Base-by-base conservation (phyloP, 768 basidiomycete genomes). In the Boletus sensibilis region DNA sequence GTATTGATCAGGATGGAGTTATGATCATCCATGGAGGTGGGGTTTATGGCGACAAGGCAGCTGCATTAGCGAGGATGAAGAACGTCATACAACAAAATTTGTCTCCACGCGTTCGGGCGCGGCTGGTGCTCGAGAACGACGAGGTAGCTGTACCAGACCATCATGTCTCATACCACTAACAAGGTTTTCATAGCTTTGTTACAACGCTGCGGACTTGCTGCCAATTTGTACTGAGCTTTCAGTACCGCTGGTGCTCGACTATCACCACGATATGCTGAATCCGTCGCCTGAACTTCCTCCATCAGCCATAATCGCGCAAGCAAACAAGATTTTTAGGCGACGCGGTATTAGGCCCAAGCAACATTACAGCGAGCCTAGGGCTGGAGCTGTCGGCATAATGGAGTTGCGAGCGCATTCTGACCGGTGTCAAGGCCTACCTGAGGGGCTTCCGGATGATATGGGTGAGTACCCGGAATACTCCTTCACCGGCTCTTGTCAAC, bases 81-180 rank as follows among this genome's bases (percentile, higher is more conserved):
- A 75, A 82, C 56, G 88, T 86, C 14, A 88, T 92, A 55, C 73
- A 68, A 46, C 76, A 79, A 11, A 64, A 71, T n/a, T 78, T 93
- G 38, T 77, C 85, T 9, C 73, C 80, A 21, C 80, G 82, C 23
- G 84, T 92, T 55, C 83, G 88, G 57, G 79, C 79, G 14, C 79
- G 95, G 43, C 69, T 95, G 21, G 94, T 93, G 2, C 76, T 94
- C n/a, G 95, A 98, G 72, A 98, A 97, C 57, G 95, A 97, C 61
- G 95, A 98, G 76, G 91, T 90, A 47, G 31, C 20, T 18, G 1
- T 46, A 4, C 12, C 12, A 9, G 5, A 21, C 18, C 5, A 34
- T 43, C 8, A n/a, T 14, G 16, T 20, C 1, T 42, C 37, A 13
- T 33, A 18, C 5, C 9, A 13, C 39, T 57, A 23, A 63, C 45